A percentile compares a stretch with the other conserved stretches of the same genome.
Evolutionary conservation across 257 asterid genomes (phyloP).

Genomic region (Nicotiana otophora): DNA sequence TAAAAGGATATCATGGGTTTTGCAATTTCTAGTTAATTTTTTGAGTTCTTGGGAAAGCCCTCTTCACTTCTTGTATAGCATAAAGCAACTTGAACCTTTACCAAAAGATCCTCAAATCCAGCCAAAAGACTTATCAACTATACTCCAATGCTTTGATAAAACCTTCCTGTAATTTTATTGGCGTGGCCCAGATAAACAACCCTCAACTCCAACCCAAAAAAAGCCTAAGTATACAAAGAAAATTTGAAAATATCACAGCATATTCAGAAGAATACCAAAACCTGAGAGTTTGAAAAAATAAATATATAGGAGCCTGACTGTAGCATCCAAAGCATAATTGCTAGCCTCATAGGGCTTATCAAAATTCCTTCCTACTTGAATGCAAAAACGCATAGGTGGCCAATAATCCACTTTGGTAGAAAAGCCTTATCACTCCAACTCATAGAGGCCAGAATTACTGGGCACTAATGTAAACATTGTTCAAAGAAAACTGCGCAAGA

Average conservation of each 20-base stretch:
- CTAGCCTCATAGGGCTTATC: background rate
- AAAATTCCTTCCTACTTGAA: background rate
- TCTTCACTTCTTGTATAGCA: constrained; percentile 1
- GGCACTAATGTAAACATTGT: background rate
- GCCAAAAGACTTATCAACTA: background rate
- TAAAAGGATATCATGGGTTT: background rate
- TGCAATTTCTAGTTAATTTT: background rate
- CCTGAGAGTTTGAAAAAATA: background rate
- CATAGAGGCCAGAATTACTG: background rate
- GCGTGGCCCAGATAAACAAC: background rate
- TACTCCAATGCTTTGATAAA: background rate
- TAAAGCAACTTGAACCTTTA: background rate
- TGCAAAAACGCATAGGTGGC: background rate
- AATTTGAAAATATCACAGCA: background rate
- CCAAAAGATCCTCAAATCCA: background rate
- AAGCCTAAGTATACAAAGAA: background rate
- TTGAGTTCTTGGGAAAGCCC: background rate
- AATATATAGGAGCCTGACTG: background rate
- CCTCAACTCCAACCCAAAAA: background rate
- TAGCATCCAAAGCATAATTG: background rate
- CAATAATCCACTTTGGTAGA: background rate
- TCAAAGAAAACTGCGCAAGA: background rate
- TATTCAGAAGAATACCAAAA: background rate
- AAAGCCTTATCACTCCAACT: background rate
- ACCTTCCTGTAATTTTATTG: background rate